Base-by-base conservation (phyloP, 306 rosid species). In the Cicer pinnatifidum region DNA sequence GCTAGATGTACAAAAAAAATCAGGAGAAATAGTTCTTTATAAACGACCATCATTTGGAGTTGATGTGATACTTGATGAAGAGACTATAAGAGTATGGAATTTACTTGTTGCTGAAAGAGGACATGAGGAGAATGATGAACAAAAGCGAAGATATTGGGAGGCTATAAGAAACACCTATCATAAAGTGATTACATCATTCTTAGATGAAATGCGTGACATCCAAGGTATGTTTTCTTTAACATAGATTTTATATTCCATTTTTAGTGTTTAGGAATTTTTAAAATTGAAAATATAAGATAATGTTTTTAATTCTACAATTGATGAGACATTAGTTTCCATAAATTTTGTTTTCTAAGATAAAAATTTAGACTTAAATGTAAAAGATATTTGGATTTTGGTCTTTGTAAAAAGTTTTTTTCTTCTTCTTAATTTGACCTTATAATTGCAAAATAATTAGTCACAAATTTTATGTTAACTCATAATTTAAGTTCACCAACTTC, bases 11-110 rank as follows among this genome's bases (percentile, higher is more conserved):
- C 56, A 17, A 6, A 12, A 45, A 9, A 67, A 38, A 12, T 47
- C 62, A 12, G 2, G 75, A 19, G 50, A n/a, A 5, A 3, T 76
- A 9, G 79, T 78, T 72, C 39, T 15, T 10, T 51, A 75, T 69
- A 76, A 75, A 45, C 23, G 11, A 10, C 7, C 37, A 39, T 12
- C 19, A 0, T 0, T 1, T 7, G 33, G 1, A 1, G 33, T 11
- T n/a, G 61, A 77, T 7, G 45, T 83, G 9, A 11, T 70, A 1
- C 50, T 73, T 37, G 86, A 76, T 10, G 13, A 78, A n/a, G 76
- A 81, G 33, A 75, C 75, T 0, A 8, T 60, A 16, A 72, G 64
- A 13, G 76, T 76, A 9, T 89, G 90, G 90, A 69, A 69, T 12
- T 35, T 78, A 8, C 19, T 85, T 1, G 12, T 68, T 66, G 50